Percentiles rank a stretch among this genome's conserved stretches.
phyloP scores from a whole-genome alignment of 2,329 filamentous ascomycete genomes.

The Ceratocystis lukuohia region DNA sequence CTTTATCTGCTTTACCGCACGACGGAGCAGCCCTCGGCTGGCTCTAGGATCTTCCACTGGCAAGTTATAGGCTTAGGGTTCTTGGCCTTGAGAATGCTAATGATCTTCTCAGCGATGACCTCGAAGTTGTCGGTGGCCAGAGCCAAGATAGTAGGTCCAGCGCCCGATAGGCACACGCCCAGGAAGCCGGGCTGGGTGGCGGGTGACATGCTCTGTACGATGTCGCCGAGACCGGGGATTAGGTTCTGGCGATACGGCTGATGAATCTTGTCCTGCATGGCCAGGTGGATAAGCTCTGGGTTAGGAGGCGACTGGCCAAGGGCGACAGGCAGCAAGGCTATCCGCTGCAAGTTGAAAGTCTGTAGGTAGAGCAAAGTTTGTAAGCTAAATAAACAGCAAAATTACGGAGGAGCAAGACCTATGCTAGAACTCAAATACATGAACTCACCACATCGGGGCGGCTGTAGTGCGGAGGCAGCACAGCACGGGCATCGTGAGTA shows the following conservation, averaged over 20 bases:
- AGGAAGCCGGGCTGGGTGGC: slow-evolving; percentile 74
- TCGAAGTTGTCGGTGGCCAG: slow-evolving; percentile 84
- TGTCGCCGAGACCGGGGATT: slow-evolving; percentile 82
- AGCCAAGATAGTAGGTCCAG: slow-evolving; percentile 87
- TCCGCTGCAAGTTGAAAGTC: slow-evolving; percentile 87
- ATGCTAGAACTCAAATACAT: not conserved
- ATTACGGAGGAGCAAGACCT: not conserved
- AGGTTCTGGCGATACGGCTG: slow-evolving; percentile 88
- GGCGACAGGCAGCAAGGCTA: slow-evolving; percentile 79
- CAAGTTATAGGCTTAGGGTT: slow-evolving; percentile 49
- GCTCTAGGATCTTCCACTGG: slow-evolving; percentile 76
- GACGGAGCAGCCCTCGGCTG: slow-evolving; percentile 56
- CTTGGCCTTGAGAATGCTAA: slow-evolving; percentile 54
- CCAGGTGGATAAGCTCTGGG: slow-evolving; percentile 85
- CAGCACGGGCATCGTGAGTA: slow-evolving; percentile 80
- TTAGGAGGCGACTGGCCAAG: slow-evolving; percentile 82
- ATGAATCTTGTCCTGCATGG: slow-evolving; percentile 98
- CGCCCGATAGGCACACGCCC: slow-evolving; percentile 88
- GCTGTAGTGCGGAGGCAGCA: slow-evolving; percentile 67
- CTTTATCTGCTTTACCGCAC: slow-evolving; percentile 26
- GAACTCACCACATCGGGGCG: slow-evolving; percentile 64
- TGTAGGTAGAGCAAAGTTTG: slow-evolving; percentile 24
- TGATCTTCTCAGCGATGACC: slow-evolving; percentile 66
- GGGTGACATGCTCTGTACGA: slow-evolving; percentile 82
- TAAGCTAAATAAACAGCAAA: not conserved